Conservation (phyloP, 441 rosid species). For the Kokia cookei region DNA sequence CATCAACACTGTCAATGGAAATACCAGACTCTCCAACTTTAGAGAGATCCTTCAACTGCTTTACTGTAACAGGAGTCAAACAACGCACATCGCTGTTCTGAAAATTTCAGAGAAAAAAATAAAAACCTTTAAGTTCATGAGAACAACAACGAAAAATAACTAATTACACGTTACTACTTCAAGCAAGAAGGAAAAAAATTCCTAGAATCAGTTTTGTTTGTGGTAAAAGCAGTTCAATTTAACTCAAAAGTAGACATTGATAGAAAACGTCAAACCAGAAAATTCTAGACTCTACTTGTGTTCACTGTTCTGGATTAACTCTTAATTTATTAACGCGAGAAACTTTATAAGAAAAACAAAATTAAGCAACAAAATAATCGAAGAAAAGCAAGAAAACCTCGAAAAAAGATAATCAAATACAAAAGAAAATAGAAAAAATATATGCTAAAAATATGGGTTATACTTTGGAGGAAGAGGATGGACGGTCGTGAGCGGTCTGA, state of each 20-base stretch:
- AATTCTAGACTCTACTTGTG: background rate
- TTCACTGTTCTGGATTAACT: too few relatives aligned
- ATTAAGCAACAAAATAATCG: background rate
- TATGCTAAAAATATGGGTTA: background rate
- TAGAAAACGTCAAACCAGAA: background rate
- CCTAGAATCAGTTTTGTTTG: background rate
- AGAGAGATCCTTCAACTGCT: constrained; percentile 58
- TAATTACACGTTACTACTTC: background rate
- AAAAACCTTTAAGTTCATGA: background rate
- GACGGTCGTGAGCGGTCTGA: constrained; percentile 33
- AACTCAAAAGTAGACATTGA: background rate
- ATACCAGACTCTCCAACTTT: constrained; percentile 66
- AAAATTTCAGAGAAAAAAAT: constrained; percentile 1
- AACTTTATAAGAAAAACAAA: background rate
- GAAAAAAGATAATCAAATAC: background rate
- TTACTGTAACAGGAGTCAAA: constrained; percentile 75
- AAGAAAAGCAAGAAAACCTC: background rate
- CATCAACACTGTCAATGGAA: constrained; percentile 69
- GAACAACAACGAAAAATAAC: background rate
- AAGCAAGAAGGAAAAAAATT: background rate
- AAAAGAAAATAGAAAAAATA: background rate
- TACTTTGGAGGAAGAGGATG: constrained; percentile 45
- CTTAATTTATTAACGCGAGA: background rate
- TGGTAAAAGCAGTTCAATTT: background rate
- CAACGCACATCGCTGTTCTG: constrained; percentile 79